Evolutionary conservation across 83 land plant genomes (phyloP), one percentile per base, ranked within the genome.

Genomic region (Diphasiastrum complanatum): DNA sequence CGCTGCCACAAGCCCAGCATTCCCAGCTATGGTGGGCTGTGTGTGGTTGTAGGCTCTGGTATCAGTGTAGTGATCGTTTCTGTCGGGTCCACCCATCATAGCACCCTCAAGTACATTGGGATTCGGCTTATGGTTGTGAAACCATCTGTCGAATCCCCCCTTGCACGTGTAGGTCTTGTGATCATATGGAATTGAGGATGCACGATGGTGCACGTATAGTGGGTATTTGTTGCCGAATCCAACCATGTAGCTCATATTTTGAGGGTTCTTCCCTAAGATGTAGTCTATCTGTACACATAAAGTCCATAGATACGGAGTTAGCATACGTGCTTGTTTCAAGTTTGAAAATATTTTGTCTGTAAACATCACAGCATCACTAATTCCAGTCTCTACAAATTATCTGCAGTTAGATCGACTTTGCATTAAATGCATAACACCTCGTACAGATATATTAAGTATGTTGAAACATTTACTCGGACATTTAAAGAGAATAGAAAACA

Each of bases 21-120:
- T 55, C 16, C 59, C 59, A 0, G 59, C 34, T 12, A 55, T 6
- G 6, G 59, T 55, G 34, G 59, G 59, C 59, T 55, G 35, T 27
- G 59, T 55, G 34, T 27, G 31, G 43, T 55, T 55, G 30, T 27
- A 32, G 5, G 38, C 16, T 19, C 59, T 55, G n/a, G 31, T 27
- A 35, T 55, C 59, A 11, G 26, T 31, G 19, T 27, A 55, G 10
- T 27, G 10, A 55, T 55, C 59, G n/a, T 27, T 27, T 14, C 0
- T 33, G 19, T 55, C 34, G 6, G 59, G 59, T 27, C 59, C 59
- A 18, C 34, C 34, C n/a, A 55, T 35, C 59, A 55, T 55, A 14
- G 59, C 59, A 30, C 59, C 59, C 5, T 27, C 35, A 11, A 55
- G 14, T 1, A 1, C 1, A 1, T 55, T 55, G 26, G 59, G 59